A percentile compares a stretch with the other conserved stretches of the same genome.
These are phyloP conservation scores for Pholiota microspora DNA, from an alignment of 768 basidiomycete species.

Conservation along the genomic window DNA sequence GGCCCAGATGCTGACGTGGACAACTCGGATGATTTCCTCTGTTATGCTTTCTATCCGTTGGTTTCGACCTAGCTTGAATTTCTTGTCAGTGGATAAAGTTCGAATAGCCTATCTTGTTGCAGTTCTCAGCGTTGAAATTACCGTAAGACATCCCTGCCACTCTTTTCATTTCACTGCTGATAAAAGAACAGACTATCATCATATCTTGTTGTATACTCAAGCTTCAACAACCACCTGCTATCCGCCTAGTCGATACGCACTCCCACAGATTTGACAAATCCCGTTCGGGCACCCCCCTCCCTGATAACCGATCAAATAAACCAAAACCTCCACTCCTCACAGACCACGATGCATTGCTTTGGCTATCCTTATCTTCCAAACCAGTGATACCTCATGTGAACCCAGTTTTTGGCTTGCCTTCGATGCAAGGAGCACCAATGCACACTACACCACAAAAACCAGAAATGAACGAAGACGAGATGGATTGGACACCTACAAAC, in stretches of 20 bases:
- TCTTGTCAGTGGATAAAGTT: slow-evolving; percentile 33
- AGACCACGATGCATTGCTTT: slow-evolving; percentile 60
- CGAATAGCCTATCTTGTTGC: slow-evolving; percentile 43
- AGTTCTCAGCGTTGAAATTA: slow-evolving; percentile 49
- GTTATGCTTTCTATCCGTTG: slow-evolving; percentile 40
- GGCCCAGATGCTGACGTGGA: slow-evolving; percentile 61
- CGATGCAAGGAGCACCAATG: slow-evolving; percentile 39
- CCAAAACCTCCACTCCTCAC: slow-evolving; percentile 18
- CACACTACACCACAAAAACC: slow-evolving; percentile 25
- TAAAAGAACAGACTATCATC: slow-evolving; percentile 41
- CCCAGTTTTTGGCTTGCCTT: slow-evolving; percentile 73
- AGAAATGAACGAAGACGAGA: slow-evolving; percentile 40
- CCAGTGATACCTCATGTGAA: slow-evolving; percentile 46
- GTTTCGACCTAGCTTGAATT: slow-evolving; percentile 35
- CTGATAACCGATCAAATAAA: slow-evolving; percentile 19
- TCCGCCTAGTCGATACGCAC: slow-evolving; percentile 66
- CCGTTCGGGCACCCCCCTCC: slow-evolving; percentile 43
- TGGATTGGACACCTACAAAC: slow-evolving; percentile 69
- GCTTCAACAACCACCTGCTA: slow-evolving; percentile 65
- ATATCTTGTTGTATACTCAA: slow-evolving; percentile 55
- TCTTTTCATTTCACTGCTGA: slow-evolving; percentile 1
- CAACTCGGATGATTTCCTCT: slow-evolving; percentile 51
- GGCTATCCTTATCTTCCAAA: slow-evolving; percentile 63
- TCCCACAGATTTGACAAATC: slow-evolving; percentile 38
- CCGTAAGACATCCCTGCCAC: slow-evolving; percentile 40